Conservation (phyloP, 2,329 filamentous ascomycete genomes). For the Cadophora sp. region DNA sequence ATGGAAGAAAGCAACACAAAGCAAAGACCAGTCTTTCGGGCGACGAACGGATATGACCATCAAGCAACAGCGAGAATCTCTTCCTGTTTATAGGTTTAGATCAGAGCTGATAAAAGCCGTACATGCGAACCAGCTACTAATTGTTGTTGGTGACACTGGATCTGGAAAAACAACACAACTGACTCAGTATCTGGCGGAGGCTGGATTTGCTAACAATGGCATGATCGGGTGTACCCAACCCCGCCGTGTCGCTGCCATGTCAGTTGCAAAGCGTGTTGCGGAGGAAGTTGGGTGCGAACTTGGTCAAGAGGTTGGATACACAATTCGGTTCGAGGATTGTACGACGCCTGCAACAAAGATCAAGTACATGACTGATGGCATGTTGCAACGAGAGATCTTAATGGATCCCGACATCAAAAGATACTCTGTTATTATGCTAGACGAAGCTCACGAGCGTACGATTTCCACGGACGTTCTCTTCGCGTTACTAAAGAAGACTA, state of each 20-base stretch:
- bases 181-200: slow-evolving; percentile 94
- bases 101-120: slow-evolving; percentile 88
- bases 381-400: slow-evolving; percentile 94
- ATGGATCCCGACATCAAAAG: slow-evolving; percentile 87
- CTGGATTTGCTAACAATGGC: slow-evolving; percentile 83
- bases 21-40: slow-evolving; percentile 80
- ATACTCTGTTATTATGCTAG: slow-evolving; percentile 97
- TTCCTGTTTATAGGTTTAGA: slow-evolving; percentile 90
- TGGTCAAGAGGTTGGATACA: slow-evolving; percentile 94
- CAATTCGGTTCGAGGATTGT: slow-evolving; percentile 95
- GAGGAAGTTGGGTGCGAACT: slow-evolving; percentile 93
- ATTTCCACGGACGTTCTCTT: slow-evolving; percentile 97
- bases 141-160: slow-evolving; percentile 96
- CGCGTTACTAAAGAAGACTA: slow-evolving; percentile 89
- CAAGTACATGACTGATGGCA: slow-evolving; percentile 99
- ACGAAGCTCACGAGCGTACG: slow-evolving; percentile 97
- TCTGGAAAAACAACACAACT: slow-evolving; percentile 97
- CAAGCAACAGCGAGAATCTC: slow-evolving; percentile 88
- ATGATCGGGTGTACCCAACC: slow-evolving; percentile 97
- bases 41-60: slow-evolving; percentile 91
- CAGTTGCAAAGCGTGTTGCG: slow-evolving; percentile 93
- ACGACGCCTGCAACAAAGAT: slow-evolving; percentile 88
- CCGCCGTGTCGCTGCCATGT: slow-evolving; percentile 96
- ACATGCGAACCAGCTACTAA: slow-evolving; percentile 84
- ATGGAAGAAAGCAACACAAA: slow-evolving; percentile 86